Percentiles rank a stretch among this genome's conserved stretches.
These are phyloP conservation scores for Sabuloglossum arenarium DNA, from an alignment of 495 filamentous ascomycete species.

Conservation along the genomic window DNA sequence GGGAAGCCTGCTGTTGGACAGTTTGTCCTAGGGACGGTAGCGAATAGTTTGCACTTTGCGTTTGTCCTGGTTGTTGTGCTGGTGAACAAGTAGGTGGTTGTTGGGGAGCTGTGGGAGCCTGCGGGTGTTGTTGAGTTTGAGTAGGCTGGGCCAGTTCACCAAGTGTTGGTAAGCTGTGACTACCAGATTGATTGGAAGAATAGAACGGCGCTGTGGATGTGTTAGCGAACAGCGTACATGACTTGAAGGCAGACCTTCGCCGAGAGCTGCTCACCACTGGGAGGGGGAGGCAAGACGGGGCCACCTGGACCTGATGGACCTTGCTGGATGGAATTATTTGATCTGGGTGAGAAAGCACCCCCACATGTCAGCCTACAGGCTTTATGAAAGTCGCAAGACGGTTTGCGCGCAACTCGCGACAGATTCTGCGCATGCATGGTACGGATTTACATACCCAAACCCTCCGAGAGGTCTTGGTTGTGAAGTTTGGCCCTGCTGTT, in stretches of 20 bases:
- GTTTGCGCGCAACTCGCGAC: not conserved
- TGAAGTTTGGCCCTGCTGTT: slow-evolving; percentile 10
- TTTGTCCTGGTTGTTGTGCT: slow-evolving; percentile 11
- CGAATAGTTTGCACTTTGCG: slow-evolving; percentile 26
- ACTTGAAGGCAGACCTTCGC: slow-evolving; percentile 11
- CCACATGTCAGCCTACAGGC: not conserved
- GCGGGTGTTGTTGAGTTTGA: slow-evolving; percentile 23
- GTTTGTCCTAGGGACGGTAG: slow-evolving; percentile 31
- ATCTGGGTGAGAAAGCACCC: not conserved
- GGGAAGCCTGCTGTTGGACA: slow-evolving; percentile 27
- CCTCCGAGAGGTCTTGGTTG: slow-evolving; percentile 10
- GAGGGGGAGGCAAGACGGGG: slow-evolving; percentile 4
- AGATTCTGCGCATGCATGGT: not conserved
- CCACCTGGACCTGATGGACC: not conserved
- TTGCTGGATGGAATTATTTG: slow-evolving; percentile 1
- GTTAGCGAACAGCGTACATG: not conserved
- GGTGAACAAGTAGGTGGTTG: slow-evolving; percentile 17
- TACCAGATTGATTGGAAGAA: slow-evolving; percentile 20
- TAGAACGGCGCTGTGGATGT: slow-evolving; percentile 11
- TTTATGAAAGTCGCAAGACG: not conserved
- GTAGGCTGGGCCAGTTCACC: slow-evolving; percentile 27
- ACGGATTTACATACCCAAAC: slow-evolving; percentile 12
- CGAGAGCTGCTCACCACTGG: not conserved
- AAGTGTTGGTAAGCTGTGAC: slow-evolving; percentile 30
- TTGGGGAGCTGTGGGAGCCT: slow-evolving; percentile 17